Evolutionary conservation across 2,329 filamentous ascomycete genomes (phyloP).

Genomic region (Exophiala calicioides): DNA sequence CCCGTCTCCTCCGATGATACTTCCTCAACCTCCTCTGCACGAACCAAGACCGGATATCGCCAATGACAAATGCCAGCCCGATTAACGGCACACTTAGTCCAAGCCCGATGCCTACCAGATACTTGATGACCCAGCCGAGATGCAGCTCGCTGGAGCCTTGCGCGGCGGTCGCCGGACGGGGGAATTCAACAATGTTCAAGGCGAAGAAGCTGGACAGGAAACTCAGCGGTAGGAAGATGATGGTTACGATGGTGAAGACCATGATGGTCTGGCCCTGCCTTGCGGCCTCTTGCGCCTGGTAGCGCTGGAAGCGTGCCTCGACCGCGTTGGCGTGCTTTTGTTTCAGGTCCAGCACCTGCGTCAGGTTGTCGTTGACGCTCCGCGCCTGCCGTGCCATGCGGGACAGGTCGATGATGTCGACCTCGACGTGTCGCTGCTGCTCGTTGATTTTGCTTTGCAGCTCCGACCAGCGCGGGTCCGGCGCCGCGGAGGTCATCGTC

Average conservation of each 20-base stretch:
- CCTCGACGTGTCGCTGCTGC: slow-evolving; percentile 59
- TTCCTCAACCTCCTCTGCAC: neutral
- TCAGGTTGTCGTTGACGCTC: slow-evolving; percentile 61
- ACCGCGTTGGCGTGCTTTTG: slow-evolving; percentile 70
- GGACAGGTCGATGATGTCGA: slow-evolving; percentile 60
- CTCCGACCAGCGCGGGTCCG: slow-evolving; percentile 7
- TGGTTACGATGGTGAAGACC: slow-evolving; percentile 62
- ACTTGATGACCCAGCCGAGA: slow-evolving; percentile 55
- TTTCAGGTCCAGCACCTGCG: slow-evolving; percentile 66
- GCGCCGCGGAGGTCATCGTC: too few relatives aligned
- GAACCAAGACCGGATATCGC: slow-evolving; percentile 14
- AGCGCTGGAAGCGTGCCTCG: slow-evolving; percentile 51
- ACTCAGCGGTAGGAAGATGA: slow-evolving; percentile 57
- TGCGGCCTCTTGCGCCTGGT: slow-evolving; percentile 63
- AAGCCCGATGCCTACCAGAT: slow-evolving; percentile 58
- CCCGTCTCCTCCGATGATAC: too few relatives aligned
- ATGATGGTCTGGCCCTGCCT: slow-evolving; percentile 59
- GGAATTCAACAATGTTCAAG: slow-evolving; percentile 55
- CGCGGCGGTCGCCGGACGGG: slow-evolving; percentile 34
- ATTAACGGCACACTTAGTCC: slow-evolving; percentile 53
- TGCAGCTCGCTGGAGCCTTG: slow-evolving; percentile 41
- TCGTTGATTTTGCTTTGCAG: slow-evolving; percentile 37
- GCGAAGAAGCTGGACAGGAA: slow-evolving; percentile 60
- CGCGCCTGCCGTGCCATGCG: slow-evolving; percentile 65
- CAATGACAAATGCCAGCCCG: slow-evolving; percentile 19